Evolutionary conservation across 1,284 basidiomycete genomes (phyloP).

Genomic region (Peniophora sp.): DNA sequence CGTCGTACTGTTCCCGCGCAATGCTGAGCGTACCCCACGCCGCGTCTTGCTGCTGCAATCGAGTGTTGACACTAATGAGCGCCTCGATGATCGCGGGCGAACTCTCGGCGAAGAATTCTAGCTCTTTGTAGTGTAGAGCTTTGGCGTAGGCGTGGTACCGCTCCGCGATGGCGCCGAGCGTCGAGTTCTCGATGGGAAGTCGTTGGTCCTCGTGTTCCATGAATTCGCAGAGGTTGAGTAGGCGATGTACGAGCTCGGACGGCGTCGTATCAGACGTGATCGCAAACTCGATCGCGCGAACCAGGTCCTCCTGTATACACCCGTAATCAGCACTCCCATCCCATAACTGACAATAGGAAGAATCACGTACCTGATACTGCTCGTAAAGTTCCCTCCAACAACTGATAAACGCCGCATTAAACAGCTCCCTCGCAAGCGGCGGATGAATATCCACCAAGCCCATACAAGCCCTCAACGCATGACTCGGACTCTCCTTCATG

Average conservation of each 20-base stretch:
- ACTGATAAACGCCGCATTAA: slow-evolving; percentile 97
- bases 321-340: slow-evolving; percentile 2
- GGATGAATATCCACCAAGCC: slow-evolving; percentile 89
- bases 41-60: slow-evolving; percentile 93
- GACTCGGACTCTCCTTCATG: slow-evolving; percentile 97
- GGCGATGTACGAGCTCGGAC: slow-evolving; percentile 87
- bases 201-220: slow-evolving; percentile 99
- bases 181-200: slow-evolving; percentile 89
- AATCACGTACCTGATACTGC: slow-evolving; percentile 74
- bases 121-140: slow-evolving; percentile 97
- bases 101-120: slow-evolving; percentile 92
- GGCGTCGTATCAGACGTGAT: slow-evolving; percentile 79
- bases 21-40: slow-evolving; percentile 92
- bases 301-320: slow-evolving; percentile 75
- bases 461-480: slow-evolving; percentile 94
- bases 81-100: slow-evolving; percentile 89
- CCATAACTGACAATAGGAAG: neutral
- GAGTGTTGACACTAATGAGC: slow-evolving; percentile 95
- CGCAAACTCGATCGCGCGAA: slow-evolving; percentile 84
- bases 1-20: slow-evolving; percentile 80
- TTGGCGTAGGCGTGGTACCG: slow-evolving; percentile 97
- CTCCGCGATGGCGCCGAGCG: slow-evolving; percentile 90
- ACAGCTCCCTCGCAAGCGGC: slow-evolving; percentile 89
- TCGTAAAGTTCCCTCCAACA: slow-evolving; percentile 98
- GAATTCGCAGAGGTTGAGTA: slow-evolving; percentile 97